Conservation (phyloP, 306 rosid genomes). For the Boehmeria nivea region DNA sequence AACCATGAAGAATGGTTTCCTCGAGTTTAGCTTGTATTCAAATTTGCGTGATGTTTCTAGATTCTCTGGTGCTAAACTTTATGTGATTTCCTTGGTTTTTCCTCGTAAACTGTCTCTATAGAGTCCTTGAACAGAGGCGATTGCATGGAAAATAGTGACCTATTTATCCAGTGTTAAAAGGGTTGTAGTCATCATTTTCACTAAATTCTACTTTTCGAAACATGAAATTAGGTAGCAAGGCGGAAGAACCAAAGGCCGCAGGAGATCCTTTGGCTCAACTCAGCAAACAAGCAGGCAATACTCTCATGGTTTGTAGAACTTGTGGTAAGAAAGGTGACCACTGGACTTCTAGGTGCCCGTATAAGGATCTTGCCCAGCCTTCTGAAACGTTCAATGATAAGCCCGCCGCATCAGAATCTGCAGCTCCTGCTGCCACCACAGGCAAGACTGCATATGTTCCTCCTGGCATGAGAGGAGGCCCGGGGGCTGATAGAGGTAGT, state of each 20-base stretch:
- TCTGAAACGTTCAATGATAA: conserved; percentile 55
- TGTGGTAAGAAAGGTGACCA: conserved; percentile 97
- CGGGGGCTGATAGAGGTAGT: conserved; percentile 49
- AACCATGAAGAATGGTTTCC: too few relatives aligned
- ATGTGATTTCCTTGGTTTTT: too few relatives aligned
- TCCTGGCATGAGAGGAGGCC: conserved; percentile 67
- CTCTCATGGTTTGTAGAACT: conserved; percentile 85
- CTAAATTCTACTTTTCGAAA: too few relatives aligned
- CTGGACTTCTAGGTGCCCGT: conserved; percentile 94
- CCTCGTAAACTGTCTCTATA: too few relatives aligned
- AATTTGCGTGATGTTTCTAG: too few relatives aligned
- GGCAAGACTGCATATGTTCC: conserved; percentile 72
- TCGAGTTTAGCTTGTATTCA: too few relatives aligned
- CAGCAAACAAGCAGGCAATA: conserved; percentile 48
- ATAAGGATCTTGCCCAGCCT: conserved; percentile 77
- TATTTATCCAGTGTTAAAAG: too few relatives aligned
- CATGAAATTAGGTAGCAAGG: conserved; percentile 48
- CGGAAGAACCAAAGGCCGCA: conserved; percentile 61
- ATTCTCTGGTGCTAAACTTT: too few relatives aligned
- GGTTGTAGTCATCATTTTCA: too few relatives aligned
- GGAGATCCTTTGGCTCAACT: conserved; percentile 54
- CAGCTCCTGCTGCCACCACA: conserved; percentile 37
- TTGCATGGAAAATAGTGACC: too few relatives aligned
- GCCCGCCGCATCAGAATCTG: conserved; percentile 41
- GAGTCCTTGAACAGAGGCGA: too few relatives aligned